Conservation (phyloP, 441 rosid species). For the Raphanus hybrid region DNA sequence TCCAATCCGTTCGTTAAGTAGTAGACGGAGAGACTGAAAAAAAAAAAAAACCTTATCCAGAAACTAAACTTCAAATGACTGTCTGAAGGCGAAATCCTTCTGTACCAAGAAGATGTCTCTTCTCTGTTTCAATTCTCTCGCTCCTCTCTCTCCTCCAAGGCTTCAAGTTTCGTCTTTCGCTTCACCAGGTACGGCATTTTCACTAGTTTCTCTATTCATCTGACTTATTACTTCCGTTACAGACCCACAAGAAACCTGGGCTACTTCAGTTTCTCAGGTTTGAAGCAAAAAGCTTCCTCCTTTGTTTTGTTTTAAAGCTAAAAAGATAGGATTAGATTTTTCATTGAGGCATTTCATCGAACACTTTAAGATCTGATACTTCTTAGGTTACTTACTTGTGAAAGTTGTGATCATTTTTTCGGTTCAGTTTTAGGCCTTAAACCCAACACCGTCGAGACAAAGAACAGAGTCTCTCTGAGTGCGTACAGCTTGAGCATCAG, state of each 20-base stretch:
- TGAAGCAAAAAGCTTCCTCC: neutral
- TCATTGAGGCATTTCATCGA: neutral
- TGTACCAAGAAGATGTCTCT: conserved; percentile 56
- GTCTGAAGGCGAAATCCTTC: conserved; percentile 21
- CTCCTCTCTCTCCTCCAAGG: neutral
- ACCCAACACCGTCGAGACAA: conserved; percentile 15
- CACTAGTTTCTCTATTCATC: too few relatives aligned
- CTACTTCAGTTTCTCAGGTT: too few relatives aligned
- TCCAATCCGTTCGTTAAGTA: conserved; percentile 29
- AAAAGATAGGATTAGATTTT: neutral
- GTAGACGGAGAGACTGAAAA: neutral
- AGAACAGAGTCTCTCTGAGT: neutral
- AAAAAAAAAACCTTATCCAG: neutral
- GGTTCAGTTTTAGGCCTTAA: conserved; percentile 29
- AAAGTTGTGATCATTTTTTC: neutral
- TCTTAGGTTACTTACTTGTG: neutral
- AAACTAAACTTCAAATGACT: conserved; percentile 27
- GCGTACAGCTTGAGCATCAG: too few relatives aligned
- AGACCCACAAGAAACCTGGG: too few relatives aligned
- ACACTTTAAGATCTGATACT: neutral
- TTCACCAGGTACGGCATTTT: too few relatives aligned
- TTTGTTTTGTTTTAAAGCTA: neutral
- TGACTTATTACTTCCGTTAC: too few relatives aligned
- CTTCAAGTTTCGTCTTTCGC: too few relatives aligned
- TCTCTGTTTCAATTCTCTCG: conserved; percentile 6